Evolutionary conservation across 352 stramenopile genomes (phyloP), one percentile per base, ranked within the genome.

Genomic region (Pythium rhizo-oryzae): DNA sequence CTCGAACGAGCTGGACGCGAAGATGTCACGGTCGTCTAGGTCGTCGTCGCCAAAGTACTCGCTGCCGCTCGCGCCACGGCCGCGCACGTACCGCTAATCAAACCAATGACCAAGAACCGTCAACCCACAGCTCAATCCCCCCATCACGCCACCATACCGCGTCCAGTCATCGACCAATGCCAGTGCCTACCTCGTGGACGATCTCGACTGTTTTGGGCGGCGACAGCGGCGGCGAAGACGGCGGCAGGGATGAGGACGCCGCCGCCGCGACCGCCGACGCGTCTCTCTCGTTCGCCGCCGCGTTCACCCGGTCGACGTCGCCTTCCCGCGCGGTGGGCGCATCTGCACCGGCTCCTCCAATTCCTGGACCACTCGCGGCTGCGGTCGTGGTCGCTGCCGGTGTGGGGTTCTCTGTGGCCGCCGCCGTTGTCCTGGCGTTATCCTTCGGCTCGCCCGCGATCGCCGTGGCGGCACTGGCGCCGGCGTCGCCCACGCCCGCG

Each of bases 1-100:
- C 65, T 90, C 82, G 50, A 87, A 87, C 35, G 87, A 71, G 19
- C 77, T 81, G n/a, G 66, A 70, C 43, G 46, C 35, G 11, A 79
- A 77, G 0, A 90, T 56, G 33, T 89, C 80, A 25, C 85, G 59
- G 24, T 79, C 69, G 59, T 87, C 80, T 19, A 84, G 58, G 19
- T 87, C 79, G 56, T 91, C 82, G 9, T 91, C 82, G 39, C 61
- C 64, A 46, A 71, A 65, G 54, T 67, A 72, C 39, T 62, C 66
- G 18, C 50, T 28, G 8, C 56, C 46, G 8, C 35, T 66, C 33
- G 62, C 53, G 21, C 62, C 62, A 16, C 62, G 64, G 8, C 58
- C 59, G 11, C 65, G 65, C 18, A 71, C 65, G 33, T 63, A 63
- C 39, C 58, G 58, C 65, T n/a, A n/a, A n/a, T n/a, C n/a, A n/a